Evolutionary conservation across 495 filamentous ascomycete genomes (phyloP).

Genomic region (Lasiosphaeria hispida): DNA sequence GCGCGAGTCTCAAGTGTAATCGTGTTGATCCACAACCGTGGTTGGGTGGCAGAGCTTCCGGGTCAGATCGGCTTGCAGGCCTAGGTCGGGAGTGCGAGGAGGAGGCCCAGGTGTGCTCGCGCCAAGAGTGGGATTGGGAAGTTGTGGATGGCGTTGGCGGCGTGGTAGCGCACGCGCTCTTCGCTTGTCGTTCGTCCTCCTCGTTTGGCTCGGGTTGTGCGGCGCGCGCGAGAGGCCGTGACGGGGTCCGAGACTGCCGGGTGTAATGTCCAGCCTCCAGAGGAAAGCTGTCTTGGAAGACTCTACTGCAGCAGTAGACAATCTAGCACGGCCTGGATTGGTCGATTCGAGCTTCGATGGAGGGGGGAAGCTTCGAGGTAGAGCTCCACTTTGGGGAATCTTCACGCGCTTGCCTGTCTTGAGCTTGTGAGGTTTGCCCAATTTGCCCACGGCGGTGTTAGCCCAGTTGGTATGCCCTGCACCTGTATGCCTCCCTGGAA

Average conservation of each 20-base stretch:
- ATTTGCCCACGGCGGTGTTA: no score
- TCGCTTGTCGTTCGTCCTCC: no score
- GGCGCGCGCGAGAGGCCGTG: not conserved
- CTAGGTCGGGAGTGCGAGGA: no score
- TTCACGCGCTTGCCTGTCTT: no score
- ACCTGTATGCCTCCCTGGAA: not conserved
- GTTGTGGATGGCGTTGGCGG: not conserved
- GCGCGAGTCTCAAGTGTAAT: not conserved
- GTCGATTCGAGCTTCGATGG: not conserved
- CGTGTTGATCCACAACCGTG: not conserved
- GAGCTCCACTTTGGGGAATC: no score
- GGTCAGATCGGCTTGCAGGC: no score
- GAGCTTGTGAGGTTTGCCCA: no score
- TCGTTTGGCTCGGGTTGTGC: no score
- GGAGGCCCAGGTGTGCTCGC: not conserved
- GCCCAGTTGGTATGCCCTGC: not conserved
- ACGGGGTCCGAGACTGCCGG: conserved; percentile 15
- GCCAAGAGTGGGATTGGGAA: not conserved
- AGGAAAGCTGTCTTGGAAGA: no score
- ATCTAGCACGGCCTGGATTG: not conserved
- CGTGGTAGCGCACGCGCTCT: not conserved
- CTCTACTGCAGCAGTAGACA: no score
- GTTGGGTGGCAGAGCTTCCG: no score
- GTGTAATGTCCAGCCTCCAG: not conserved
- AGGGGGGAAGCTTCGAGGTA: not conserved